Percentiles rank a stretch among this genome's conserved stretches.
These are phyloP conservation scores for Nicotiana undulata DNA, from an alignment of 257 asterid species.

Conservation along the genomic window DNA sequence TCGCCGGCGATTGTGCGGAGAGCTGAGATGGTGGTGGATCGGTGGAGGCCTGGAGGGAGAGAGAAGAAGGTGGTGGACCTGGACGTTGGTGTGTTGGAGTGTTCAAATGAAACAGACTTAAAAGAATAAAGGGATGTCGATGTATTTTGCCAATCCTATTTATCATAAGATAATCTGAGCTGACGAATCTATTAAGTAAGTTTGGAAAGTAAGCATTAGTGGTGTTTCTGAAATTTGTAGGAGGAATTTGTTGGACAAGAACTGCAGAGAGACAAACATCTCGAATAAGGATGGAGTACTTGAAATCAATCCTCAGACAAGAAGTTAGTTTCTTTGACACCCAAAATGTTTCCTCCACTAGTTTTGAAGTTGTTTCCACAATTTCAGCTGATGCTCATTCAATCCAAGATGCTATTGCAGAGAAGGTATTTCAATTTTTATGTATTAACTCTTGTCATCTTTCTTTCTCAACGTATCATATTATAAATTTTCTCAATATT, in stretches of 20 bases:
- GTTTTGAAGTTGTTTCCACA: conserved; percentile 63
- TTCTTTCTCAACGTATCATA: background rate
- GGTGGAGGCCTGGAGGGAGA: too few relatives aligned
- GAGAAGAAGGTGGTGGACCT: too few relatives aligned
- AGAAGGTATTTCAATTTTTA: conserved; percentile 36
- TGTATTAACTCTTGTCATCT: background rate
- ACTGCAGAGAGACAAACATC: conserved; percentile 77
- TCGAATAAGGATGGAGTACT: conserved; percentile 47
- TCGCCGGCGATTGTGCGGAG: too few relatives aligned
- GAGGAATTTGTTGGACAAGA: conserved; percentile 73
- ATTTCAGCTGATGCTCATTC: conserved; percentile 59
- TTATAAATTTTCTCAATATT: background rate
- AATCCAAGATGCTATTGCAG: conserved; percentile 68
- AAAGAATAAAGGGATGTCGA: too few relatives aligned
- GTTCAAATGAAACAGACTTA: too few relatives aligned
- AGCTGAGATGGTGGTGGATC: too few relatives aligned
- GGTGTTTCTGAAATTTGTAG: conserved; percentile 21
- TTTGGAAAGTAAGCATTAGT: too few relatives aligned
- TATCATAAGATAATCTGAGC: too few relatives aligned
- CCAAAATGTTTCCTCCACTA: conserved; percentile 45
- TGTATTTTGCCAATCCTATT: too few relatives aligned
- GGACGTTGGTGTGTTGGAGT: too few relatives aligned
- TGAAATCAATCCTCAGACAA: conserved; percentile 63
- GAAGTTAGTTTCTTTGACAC: conserved; percentile 67
- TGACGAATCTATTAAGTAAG: too few relatives aligned